A percentile compares a stretch with the other conserved stretches of the same genome.
Evolutionary conservation across 495 filamentous ascomycete genomes (phyloP).

Genomic region (Penicillium robsamsonii): DNA sequence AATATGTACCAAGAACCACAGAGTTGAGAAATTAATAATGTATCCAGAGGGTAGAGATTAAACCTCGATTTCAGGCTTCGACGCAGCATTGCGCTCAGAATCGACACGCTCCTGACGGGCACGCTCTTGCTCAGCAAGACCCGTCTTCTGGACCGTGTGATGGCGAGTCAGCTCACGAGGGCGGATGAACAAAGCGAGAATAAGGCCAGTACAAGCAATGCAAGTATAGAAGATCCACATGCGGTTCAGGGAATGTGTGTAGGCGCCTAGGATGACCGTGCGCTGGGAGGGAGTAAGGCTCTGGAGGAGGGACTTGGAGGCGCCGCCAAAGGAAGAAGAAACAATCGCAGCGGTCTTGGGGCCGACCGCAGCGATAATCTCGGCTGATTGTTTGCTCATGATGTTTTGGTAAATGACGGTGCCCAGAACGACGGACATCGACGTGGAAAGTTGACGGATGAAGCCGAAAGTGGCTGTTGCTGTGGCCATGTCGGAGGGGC

Average conservation of each 20-base stretch:
- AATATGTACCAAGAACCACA: background rate
- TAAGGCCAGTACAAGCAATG: slow-evolving; percentile 52
- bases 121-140: slow-evolving; percentile 53
- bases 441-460: slow-evolving; percentile 48
- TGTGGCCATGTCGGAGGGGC: slow-evolving; percentile 50
- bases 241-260: slow-evolving; percentile 54
- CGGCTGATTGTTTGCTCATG: slow-evolving; percentile 42
- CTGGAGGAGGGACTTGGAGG: slow-evolving; percentile 55
- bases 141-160: slow-evolving; percentile 62
- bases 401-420: slow-evolving; percentile 58
- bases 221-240: slow-evolving; percentile 69
- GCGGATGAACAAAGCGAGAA: slow-evolving; percentile 54
- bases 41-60: slow-evolving; percentile 10
- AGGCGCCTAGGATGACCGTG: slow-evolving; percentile 50
- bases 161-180: slow-evolving; percentile 56
- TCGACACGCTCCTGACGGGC: slow-evolving; percentile 40
- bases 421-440: slow-evolving; percentile 55
- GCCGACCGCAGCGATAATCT: slow-evolving; percentile 38
- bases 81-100: slow-evolving; percentile 25
- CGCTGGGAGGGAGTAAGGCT: slow-evolving; percentile 47
- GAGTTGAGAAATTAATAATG: background rate
- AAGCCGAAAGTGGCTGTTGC: slow-evolving; percentile 54
- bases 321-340: slow-evolving; percentile 52
- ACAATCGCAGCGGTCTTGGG: slow-evolving; percentile 32
- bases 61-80: slow-evolving; percentile 28